Percentiles rank a stretch among this genome's conserved stretches.
phyloP scores from a whole-genome alignment of 805 yeast species.

The Starmerella sp. region DNA sequence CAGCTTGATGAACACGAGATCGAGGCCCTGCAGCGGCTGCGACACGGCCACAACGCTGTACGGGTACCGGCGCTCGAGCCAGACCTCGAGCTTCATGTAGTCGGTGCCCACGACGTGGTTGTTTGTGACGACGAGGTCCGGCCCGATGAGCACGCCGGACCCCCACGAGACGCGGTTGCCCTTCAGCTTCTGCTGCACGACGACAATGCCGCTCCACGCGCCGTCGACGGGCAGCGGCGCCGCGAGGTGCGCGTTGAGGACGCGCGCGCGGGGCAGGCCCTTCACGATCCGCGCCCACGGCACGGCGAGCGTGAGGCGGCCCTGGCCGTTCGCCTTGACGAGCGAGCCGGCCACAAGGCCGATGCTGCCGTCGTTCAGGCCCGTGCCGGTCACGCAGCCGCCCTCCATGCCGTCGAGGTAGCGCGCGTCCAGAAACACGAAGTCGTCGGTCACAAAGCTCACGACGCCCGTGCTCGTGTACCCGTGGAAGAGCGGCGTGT shows the following conservation, averaged over 20 bases:
- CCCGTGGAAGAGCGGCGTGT: conserved; percentile 28
- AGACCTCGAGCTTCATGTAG: conserved; percentile 3
- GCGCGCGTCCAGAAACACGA: conserved; percentile 25
- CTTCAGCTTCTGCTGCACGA: conserved; percentile 11
- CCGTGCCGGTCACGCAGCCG: conserved; percentile 19
- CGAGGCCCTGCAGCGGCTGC: conserved; percentile 26
- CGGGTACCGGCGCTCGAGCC: conserved; percentile 12
- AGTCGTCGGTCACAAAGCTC: conserved; percentile 14
- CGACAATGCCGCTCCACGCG: conserved; percentile 16
- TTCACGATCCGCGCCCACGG: conserved; percentile 25
- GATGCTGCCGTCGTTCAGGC: conserved; percentile 11
- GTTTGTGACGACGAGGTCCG: conserved; percentile 27
- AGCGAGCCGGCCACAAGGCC: conserved; percentile 27
- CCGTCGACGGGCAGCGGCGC: neutral
- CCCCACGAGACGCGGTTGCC: conserved; percentile 29
- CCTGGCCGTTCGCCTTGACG: conserved; percentile 26
- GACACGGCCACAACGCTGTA: conserved; percentile 13
- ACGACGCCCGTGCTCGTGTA: conserved; percentile 26
- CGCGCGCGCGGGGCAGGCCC: neutral
- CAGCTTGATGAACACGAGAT: conserved; percentile 25
- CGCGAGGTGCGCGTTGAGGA: neutral
- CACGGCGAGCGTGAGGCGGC: conserved; percentile 24
- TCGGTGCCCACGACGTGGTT: conserved; percentile 26
- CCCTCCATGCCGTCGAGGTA: conserved; percentile 32
- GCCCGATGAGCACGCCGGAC: conserved; percentile 28